Base-by-base conservation (phyloP, 139 green algal species). In the Coelastrella sp. region DNA sequence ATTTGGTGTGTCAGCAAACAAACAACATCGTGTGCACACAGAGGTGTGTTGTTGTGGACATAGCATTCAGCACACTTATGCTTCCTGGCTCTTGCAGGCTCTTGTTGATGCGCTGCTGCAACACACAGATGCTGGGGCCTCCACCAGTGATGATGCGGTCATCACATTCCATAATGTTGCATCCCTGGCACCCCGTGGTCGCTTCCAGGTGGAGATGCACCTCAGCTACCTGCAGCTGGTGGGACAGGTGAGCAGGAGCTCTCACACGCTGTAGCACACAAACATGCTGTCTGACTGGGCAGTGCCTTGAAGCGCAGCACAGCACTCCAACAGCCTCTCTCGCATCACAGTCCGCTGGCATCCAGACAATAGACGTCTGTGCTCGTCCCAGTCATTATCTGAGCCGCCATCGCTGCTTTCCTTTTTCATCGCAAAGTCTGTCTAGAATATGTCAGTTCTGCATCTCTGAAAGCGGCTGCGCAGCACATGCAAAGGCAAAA, bases 171-270 rank as follows among this genome's bases (percentile, higher is more conserved):
- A 96, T 35, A 93, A 96, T 63, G 96, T 99, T 59, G 91, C 92
- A 56, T 90, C 98, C 27, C 70, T 97, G 85, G 93, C 94, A 59
- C 96, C 96, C 0, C 93, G 97, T 68, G 96, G 97, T 4, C 91
- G 96, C 82, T 99, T 98, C 91, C 93, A 97, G 20, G 90, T 97
- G 3, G 94, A 97, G 89, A 87, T 97, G 91, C 96, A 97, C 88
- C 57, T 84, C 63, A 90, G 74, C 78, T 94, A 89, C 61, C 74
- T 97, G 60, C 96, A 97, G 90, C 91, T 97, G 27, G 63, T 93
- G 9, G 95, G 95, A 8, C 95, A 96, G 93, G 93, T 95, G 76
- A 91, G 93, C 17, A 25, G 10, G 84, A 49, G 35, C 35, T 90
- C 63, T 88, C 68, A 70, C 73, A 22, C 17, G 20, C 19, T 22